These are phyloP conservation scores for Tolypocladium ovalisporum DNA, from an alignment of 2,329 filamentous ascomycete genomes.

Conservation along the genomic window DNA sequence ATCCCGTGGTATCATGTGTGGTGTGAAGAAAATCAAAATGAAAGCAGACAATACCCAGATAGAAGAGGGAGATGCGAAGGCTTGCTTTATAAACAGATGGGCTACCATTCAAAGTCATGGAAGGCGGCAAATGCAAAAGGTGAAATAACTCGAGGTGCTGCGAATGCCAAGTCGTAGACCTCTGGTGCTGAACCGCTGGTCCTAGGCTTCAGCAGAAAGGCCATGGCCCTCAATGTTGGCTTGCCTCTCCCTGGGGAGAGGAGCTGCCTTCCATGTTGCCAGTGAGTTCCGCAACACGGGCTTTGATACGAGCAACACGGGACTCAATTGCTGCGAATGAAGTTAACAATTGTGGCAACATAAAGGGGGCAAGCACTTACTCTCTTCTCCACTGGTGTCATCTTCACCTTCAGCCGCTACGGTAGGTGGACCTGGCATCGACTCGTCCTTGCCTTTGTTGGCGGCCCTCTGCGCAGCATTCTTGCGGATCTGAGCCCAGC, in stretches of 20 bases:
- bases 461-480: conserved; percentile 78
- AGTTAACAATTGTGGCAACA: conserved; percentile 9
- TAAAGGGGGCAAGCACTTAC: conserved; percentile 43
- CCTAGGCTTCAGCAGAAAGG: conserved; percentile 1
- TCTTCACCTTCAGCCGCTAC: conserved; percentile 58
- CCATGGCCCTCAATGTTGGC: conserved; percentile 10
- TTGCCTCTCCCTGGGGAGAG: conserved; percentile 19
- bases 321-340: conserved; percentile 72
- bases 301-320: conserved; percentile 94
- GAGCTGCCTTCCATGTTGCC: conserved; percentile 60
- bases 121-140: not conserved
- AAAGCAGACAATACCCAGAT: conserved; percentile 1
- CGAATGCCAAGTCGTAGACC: not conserved
- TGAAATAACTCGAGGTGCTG: too few species aligned
- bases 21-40: conserved; percentile 5
- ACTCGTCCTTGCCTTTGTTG: conserved; percentile 56
- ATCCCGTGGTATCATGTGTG: conserved; percentile 16
- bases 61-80: conserved; percentile 3
- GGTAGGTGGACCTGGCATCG: conserved; percentile 37
- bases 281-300: conserved; percentile 87
- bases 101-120: not conserved
- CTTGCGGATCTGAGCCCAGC: conserved; percentile 93
- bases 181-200: not conserved
- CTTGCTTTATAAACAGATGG: conserved; percentile 3
- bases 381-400: conserved; percentile 92